Evolutionary conservation across 2,329 filamentous ascomycete genomes (phyloP).

Genomic region (Bipolaris oryzae): DNA sequence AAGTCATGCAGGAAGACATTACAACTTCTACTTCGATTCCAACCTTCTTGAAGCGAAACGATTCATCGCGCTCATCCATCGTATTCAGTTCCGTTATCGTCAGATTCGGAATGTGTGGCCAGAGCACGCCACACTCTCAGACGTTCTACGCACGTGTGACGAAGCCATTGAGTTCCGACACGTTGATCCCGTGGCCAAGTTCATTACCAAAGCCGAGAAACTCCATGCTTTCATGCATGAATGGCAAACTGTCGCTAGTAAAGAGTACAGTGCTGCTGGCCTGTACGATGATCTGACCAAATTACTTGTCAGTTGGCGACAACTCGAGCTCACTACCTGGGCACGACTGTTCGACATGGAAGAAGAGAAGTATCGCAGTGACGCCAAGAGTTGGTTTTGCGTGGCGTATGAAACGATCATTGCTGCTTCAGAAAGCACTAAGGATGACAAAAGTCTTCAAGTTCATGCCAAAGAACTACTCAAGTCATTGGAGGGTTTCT

Average conservation of each 20-base stretch:
- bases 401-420: slow-evolving; percentile 91
- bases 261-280: slow-evolving; percentile 70
- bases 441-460: slow-evolving; percentile 62
- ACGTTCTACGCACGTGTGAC: slow-evolving; percentile 77
- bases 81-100: slow-evolving; percentile 73
- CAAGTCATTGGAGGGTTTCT: slow-evolving; percentile 78
- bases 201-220: slow-evolving; percentile 85
- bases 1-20: slow-evolving; percentile 51
- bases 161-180: slow-evolving; percentile 77
- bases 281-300: slow-evolving; percentile 80
- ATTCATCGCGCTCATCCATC: slow-evolving; percentile 71
- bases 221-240: slow-evolving; percentile 85
- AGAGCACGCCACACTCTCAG: slow-evolving; percentile 78
- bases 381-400: slow-evolving; percentile 94
- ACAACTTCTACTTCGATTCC: slow-evolving; percentile 88
- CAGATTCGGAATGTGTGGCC: slow-evolving; percentile 69
- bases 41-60: slow-evolving; percentile 78
- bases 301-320: slow-evolving; percentile 85
- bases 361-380: slow-evolving; percentile 72
- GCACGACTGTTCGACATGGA: slow-evolving; percentile 86
- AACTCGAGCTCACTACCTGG: slow-evolving; percentile 92
- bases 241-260: slow-evolving; percentile 93
- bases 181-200: slow-evolving; percentile 81
- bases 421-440: slow-evolving; percentile 71
- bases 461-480: slow-evolving; percentile 72